Percentiles rank a stretch among this genome's conserved stretches.
These are phyloP conservation scores for Begonia fuchsioides DNA, from an alignment of 306 rosid genomes.

Conservation along the genomic window DNA sequence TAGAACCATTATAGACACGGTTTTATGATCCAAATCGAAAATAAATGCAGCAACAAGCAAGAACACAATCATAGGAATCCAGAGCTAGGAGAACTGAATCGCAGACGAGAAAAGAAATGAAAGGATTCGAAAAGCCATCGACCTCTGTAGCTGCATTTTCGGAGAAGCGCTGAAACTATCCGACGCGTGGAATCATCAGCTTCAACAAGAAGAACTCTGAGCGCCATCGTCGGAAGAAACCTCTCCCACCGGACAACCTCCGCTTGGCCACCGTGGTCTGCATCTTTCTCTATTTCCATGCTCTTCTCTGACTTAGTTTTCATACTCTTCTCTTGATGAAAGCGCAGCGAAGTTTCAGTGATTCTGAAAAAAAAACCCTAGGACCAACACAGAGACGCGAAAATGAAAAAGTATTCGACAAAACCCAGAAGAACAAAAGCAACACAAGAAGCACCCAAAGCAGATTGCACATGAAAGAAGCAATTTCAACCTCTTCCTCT, in stretches of 20 bases:
- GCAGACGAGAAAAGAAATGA: too few relatives aligned
- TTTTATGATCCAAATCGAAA: too few relatives aligned
- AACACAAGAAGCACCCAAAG: too few relatives aligned
- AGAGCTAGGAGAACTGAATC: too few relatives aligned
- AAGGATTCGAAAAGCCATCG: not conserved
- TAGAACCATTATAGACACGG: too few relatives aligned
- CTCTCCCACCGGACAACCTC: conserved; percentile 26
- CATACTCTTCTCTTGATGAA: too few relatives aligned
- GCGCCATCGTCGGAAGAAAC: conserved; percentile 25
- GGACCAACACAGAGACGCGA: conserved; percentile 1
- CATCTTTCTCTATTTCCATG: conserved; percentile 4
- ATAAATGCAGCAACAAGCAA: too few relatives aligned
- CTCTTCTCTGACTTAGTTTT: not conserved
- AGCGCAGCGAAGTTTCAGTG: too few relatives aligned
- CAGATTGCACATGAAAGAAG: not conserved
- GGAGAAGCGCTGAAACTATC: conserved; percentile 63
- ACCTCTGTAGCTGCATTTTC: conserved; percentile 68
- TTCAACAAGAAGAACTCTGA: conserved; percentile 50
- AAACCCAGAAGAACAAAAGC: too few relatives aligned
- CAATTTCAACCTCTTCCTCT: conserved; percentile 8
- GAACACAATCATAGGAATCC: too few relatives aligned
- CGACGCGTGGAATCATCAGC: conserved; percentile 73
- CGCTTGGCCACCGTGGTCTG: not conserved
- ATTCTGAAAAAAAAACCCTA: too few relatives aligned
- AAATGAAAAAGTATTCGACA: not conserved